These are phyloP conservation scores for Chlamydomonas sphaeroides DNA, from an alignment of 139 green algal species.

Conservation along the genomic window DNA sequence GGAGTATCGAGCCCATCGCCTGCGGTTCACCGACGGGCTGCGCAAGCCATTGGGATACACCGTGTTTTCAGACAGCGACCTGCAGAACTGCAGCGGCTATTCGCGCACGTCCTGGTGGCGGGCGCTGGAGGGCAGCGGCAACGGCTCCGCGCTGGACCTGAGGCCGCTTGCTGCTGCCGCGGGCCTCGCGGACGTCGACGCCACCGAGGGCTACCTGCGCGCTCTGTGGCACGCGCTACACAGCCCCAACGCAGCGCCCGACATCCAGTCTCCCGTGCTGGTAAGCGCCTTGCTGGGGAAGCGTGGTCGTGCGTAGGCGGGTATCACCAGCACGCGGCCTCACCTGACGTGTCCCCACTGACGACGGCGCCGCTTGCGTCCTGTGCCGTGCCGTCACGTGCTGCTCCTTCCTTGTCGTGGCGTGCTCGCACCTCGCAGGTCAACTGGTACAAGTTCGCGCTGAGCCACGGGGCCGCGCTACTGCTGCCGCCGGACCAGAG, in stretches of 20 bases:
- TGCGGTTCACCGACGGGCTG: background rate
- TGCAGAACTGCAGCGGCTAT: background rate
- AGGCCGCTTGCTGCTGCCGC: background rate
- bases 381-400: no score
- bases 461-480: background rate
- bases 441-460: background rate
- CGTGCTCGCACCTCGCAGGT: no score
- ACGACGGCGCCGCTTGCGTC: no score
- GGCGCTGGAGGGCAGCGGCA: background rate
- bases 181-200: background rate
- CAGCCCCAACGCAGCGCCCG: background rate
- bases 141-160: background rate
- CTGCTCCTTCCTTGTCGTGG: no score
- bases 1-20: no score
- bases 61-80: background rate
- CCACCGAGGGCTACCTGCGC: background rate
- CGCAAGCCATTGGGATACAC: background rate
- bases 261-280: background rate
- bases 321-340: no score
- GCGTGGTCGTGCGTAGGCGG: background rate
- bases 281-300: background rate
- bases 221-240: constrained; percentile 5
- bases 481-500: background rate
- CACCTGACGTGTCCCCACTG: no score
- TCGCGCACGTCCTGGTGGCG: background rate